These are phyloP conservation scores for Ophiostoma sp. DNA, from an alignment of 2,329 filamentous ascomycete species.

Conservation along the genomic window DNA sequence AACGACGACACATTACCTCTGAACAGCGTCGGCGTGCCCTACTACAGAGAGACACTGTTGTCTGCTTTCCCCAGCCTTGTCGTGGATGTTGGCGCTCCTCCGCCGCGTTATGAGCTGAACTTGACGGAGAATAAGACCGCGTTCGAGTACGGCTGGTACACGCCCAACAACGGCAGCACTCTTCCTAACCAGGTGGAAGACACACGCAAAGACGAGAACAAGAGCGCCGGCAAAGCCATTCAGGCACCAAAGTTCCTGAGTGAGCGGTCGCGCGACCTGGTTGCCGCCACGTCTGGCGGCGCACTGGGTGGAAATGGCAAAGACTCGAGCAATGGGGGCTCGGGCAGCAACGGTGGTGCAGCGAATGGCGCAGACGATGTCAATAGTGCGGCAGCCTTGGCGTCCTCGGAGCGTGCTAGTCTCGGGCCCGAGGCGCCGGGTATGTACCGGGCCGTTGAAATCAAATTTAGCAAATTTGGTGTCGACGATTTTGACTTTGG, in stretches of 20 bases:
- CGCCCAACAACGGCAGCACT: conserved; percentile 66
- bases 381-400: conserved; percentile 42
- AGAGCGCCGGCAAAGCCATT: conserved; percentile 52
- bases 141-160: conserved; percentile 71
- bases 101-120: conserved; percentile 65
- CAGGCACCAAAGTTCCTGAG: conserved; percentile 88
- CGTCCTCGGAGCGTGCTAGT: conserved; percentile 65
- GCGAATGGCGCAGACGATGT: conserved; percentile 47
- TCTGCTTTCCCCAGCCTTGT: conserved; percentile 84
- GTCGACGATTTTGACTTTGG: conserved; percentile 99
- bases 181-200: conserved; percentile 80
- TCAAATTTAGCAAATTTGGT: conserved; percentile 98
- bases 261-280: conserved; percentile 70
- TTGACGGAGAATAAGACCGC: conserved; percentile 64
- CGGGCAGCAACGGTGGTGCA: conserved; percentile 32
- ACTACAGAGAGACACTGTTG: conserved; percentile 80
- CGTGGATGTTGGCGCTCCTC: conserved; percentile 80
- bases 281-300: not conserved
- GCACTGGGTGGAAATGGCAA: conserved; percentile 15
- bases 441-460: conserved; percentile 91
- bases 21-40: conserved; percentile 83
- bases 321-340: not conserved
- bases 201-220: conserved; percentile 57
- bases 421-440: conserved; percentile 76
- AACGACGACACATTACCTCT: conserved; percentile 56